Base-by-base conservation (phyloP, 2,329 filamentous ascomycete genomes). In the Cladosporium sp. region DNA sequence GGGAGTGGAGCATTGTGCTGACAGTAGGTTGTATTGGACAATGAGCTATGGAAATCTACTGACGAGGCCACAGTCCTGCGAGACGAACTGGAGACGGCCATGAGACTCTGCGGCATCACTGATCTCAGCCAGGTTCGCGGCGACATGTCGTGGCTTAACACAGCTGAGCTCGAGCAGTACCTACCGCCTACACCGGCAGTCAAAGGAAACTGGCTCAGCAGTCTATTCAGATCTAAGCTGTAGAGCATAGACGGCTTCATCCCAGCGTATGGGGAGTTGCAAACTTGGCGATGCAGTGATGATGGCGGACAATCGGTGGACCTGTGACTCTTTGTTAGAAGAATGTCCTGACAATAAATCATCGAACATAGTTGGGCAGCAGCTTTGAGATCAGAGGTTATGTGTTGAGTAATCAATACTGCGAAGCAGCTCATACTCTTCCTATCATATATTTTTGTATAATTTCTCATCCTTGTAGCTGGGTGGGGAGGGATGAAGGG, bases 51-150 rank as follows among this genome's bases (percentile, higher is more conserved):
- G 56, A 4, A 63, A 59, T 68, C 70, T 51, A 71, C 63, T 51
- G 10, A 36, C 43, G 26, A 59, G n/a, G 14, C 26, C 56, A 5
- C 58, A 76, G 79, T 82, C 16, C 71, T 82, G 49, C 74, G 76
- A 30, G 88, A 90, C 66, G 88, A 91, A 73, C 75, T 90, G 4
- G 84, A 88, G 69, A 88, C 85, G 1, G 86, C 87, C 1, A 90
- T 90, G 88, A 83, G 84, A 28, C 81, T 89, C 74, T 84, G 88
- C 65, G 88, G 88, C 1, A 81, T 90, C 36, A 89, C 86, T 1
- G 82, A 85, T 67, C 76, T 90, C 11, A 81, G 84, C 62, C 82
- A 89, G 72, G 81, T 87, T 5, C 84, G 88, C 68, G 86, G 87
- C 0, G 86, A 87, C 0, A 78, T 89, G 73, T 75, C 70, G 21